These are phyloP conservation scores for Beta macrorhiza DNA, from an alignment of 179 eudicot species.

Conservation along the genomic window DNA sequence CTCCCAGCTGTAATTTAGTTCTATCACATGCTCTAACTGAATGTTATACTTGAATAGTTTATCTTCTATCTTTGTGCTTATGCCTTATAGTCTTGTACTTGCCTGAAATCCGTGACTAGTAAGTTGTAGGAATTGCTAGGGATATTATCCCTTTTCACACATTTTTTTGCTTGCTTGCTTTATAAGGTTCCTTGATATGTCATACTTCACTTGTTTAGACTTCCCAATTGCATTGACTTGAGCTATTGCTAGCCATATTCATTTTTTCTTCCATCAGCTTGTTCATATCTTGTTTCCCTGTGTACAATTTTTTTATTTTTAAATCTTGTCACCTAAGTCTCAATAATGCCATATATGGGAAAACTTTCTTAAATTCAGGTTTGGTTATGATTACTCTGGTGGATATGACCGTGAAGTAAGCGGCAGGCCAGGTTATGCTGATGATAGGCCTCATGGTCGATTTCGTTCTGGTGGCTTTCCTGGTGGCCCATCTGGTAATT, in stretches of 20 bases:
- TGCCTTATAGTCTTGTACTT: neutral
- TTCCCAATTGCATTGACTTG: neutral
- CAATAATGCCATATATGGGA: neutral
- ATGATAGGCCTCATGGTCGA: slow-evolving; percentile 92
- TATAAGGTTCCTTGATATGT: neutral
- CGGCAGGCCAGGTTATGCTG: slow-evolving; percentile 72
- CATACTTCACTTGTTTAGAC: neutral
- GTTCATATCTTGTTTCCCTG: neutral
- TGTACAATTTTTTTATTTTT: neutral
- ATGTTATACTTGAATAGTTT: neutral
- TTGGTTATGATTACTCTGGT: slow-evolving; percentile 76
- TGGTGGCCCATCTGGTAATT: slow-evolving; percentile 60
- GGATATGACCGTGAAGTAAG: slow-evolving; percentile 82
- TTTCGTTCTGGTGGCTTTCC: slow-evolving; percentile 82
- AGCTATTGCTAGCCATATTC: too few relatives aligned
- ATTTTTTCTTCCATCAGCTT: neutral
- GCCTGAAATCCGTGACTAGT: neutral
- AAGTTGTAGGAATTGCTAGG: neutral
- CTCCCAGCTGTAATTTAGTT: too few relatives aligned
- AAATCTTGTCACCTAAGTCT: neutral
- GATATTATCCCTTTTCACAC: neutral
- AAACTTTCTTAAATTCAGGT: slow-evolving; percentile 41
- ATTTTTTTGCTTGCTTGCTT: neutral
- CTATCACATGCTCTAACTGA: neutral
- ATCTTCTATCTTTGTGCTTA: neutral